Evolutionary conservation across 306 rosid genomes (phyloP).

Genomic region (Crotalaria pallida): DNA sequence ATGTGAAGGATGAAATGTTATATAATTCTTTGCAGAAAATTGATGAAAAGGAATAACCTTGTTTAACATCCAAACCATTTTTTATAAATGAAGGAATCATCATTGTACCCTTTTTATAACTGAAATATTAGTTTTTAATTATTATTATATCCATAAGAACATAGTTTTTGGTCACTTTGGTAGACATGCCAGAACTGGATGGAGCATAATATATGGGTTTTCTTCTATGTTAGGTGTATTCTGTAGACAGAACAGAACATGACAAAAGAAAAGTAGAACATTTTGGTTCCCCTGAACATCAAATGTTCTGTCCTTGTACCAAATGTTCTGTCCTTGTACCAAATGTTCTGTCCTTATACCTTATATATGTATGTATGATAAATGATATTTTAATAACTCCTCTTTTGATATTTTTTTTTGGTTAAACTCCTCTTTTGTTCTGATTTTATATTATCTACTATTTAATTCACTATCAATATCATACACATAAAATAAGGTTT

Average conservation of each 20-base stretch:
- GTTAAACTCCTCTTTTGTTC: too few relatives aligned
- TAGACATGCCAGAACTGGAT: too few relatives aligned
- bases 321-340: too few relatives aligned
- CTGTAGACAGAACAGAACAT: too few relatives aligned
- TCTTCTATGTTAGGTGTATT: too few relatives aligned
- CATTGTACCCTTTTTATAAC: not conserved
- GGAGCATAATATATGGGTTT: too few relatives aligned
- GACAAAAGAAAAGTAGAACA: too few relatives aligned
- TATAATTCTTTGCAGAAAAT: not conserved
- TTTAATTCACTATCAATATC: not conserved
- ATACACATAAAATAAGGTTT: not conserved
- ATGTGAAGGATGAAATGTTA: not conserved
- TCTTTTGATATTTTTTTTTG: too few relatives aligned
- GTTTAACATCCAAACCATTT: constrained; percentile 7
- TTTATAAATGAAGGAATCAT: not conserved
- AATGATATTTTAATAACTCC: not conserved
- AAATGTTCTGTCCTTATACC: too few relatives aligned
- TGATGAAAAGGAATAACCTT: constrained; percentile 15
- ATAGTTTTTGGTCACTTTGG: not conserved
- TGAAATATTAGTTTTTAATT: not conserved
- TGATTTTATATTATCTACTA: not conserved
- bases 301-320: too few relatives aligned
- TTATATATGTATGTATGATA: not conserved
- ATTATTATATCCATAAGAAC: not conserved
- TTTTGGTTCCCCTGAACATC: too few relatives aligned